Base-by-base conservation (phyloP, 2,329 filamentous ascomycete species). In the Fusarium torulosum region DNA sequence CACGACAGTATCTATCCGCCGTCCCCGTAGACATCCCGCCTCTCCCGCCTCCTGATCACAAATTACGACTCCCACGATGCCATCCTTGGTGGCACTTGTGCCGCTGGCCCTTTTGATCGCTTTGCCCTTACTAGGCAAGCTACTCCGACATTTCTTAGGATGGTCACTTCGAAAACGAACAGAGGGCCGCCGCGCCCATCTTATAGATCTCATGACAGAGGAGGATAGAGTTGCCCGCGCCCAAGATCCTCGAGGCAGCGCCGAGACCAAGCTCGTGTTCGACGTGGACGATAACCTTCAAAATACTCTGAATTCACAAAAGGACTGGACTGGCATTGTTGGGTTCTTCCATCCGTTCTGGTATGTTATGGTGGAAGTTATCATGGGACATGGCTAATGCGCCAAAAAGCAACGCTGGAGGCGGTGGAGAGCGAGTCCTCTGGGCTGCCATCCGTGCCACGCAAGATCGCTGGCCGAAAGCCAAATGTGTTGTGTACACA, bases 331-430 rank as follows among this genome's bases (percentile, higher is more conserved):
- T 64, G 94, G 94, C 31, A 89, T 97, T 53, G 88, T 98, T 66
- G 96, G 93, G 45, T 98, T 99, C 85, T 97, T 99, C 77, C 96
- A 99, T 78, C 96, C 96, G 2, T 99, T 97, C 78, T 98, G 96
- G 92, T 95, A 83, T 67, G 85, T 75, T 46, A 23, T 52, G 44
- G 10, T 31, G 25, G 29, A 59, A n/a, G 25, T 52, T 31, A 37
- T 31, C 42, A 20, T 33, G 38, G 49, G 14, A 35, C 29, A 40
- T 31, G n/a, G 49, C 69, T 71, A 45, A 73, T 46, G 25, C 37
- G 17, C 31, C 23, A 20, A 52, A 20, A 52, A 96, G 92, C 80
- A 98, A 99, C 82, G 96, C 96, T 50, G 96, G 96, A 55, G 96
- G 96, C 27, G 96, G 96, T 63, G 96, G 96, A 66, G 96, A 99